Evolutionary conservation across 257 asterid species (phyloP).

Genomic region (Solanum paucissectum): DNA sequence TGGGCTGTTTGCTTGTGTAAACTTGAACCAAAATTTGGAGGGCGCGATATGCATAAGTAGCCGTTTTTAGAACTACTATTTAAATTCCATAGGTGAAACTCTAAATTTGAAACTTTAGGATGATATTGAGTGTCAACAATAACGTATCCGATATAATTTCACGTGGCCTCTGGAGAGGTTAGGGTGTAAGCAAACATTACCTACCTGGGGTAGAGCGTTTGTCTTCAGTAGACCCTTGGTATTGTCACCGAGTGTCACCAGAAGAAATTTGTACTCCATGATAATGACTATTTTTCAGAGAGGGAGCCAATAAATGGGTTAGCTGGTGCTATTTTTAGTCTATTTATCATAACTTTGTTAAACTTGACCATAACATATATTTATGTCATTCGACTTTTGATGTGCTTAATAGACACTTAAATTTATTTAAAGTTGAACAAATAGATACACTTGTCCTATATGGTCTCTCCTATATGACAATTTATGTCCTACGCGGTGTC

Average conservation of each 20-base stretch:
- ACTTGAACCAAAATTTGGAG: background rate
- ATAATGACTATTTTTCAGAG: background rate
- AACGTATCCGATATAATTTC: fast-evolving
- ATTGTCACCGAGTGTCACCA: background rate
- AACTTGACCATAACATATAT: no score
- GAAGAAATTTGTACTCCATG: no score
- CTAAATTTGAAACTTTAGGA: background rate
- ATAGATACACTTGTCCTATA: no score
- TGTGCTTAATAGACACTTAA: no score
- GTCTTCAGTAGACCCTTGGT: background rate
- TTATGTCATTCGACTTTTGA: no score
- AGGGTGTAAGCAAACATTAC: background rate
- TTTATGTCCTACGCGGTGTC: no score
- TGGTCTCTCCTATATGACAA: no score
- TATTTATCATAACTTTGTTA: background rate
- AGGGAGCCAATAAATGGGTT: no score
- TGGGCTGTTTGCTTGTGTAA: background rate
- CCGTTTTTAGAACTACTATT: background rate
- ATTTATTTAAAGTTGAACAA: no score
- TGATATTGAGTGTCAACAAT: background rate
- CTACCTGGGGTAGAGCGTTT: no score
- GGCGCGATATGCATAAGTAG: background rate
- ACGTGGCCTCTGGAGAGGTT: background rate
- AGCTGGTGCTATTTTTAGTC: background rate
- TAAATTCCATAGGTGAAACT: background rate